Percentiles rank a stretch among this genome's conserved stretches.
phyloP scores from a whole-genome alignment of 352 stramenopile species.

The Pythium chondricola region DNA sequence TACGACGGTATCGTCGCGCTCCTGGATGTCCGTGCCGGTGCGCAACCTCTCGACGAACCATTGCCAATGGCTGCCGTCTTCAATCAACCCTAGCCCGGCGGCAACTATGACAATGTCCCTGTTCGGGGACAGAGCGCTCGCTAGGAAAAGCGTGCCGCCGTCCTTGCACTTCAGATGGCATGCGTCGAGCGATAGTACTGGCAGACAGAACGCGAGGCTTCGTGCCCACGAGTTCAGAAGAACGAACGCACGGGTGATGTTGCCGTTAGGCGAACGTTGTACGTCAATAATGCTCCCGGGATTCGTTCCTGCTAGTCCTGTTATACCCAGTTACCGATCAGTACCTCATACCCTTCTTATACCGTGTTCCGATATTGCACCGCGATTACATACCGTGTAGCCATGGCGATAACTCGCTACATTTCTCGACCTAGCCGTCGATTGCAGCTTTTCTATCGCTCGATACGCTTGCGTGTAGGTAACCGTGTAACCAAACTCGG shows the following conservation, averaged over 20 bases:
- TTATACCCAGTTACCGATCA: neutral
- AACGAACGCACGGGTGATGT: neutral
- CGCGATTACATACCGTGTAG: slow-evolving; percentile 1
- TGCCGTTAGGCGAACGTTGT: neutral
- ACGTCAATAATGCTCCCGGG: slow-evolving; percentile 5
- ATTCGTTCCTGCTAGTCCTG: slow-evolving; percentile 4
- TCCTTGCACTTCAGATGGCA: slow-evolving; percentile 1
- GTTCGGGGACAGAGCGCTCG: slow-evolving; percentile 1
- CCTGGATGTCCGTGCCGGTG: neutral
- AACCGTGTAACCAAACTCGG: slow-evolving; percentile 4
- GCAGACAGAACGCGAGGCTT: slow-evolving; percentile 8
- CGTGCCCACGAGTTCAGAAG: slow-evolving; percentile 1
- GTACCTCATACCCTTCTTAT: neutral
- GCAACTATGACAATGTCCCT: slow-evolving; percentile 10
- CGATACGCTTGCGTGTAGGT: slow-evolving; percentile 3
- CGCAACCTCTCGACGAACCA: slow-evolving; percentile 6
- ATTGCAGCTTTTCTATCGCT: neutral
- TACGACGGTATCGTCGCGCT: neutral
- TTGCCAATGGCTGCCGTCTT: slow-evolving; percentile 12
- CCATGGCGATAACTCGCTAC: slow-evolving; percentile 8
- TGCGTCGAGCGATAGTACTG: slow-evolving; percentile 4
- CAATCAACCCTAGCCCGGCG: slow-evolving; percentile 2
- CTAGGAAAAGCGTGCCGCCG: slow-evolving; percentile 2
- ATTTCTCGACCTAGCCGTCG: neutral
- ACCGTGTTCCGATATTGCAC: neutral